Base-by-base conservation (phyloP, 148 eudicot species). In the Amaranthus cruentus region DNA sequence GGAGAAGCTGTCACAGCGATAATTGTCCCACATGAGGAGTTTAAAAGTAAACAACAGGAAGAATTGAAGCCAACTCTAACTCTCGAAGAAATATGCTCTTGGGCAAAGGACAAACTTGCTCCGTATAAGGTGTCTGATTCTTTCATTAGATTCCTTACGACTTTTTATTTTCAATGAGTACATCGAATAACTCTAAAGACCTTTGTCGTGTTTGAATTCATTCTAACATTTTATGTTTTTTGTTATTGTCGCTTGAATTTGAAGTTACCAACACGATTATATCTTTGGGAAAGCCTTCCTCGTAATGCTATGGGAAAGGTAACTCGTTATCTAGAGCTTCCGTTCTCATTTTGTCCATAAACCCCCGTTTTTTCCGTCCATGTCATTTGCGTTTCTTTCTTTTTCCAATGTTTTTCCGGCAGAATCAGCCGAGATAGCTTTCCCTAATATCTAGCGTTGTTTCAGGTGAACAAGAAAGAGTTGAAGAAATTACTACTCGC, bases 261-360 rank as follows among this genome's bases (percentile, higher is more conserved):
- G 76, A 89, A 95, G 99, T 81, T 95, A 57, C 99, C 99, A 48
- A 90, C 97, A 12, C 87, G 84, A 53, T 71, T 95, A 68, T 77
- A 83, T 72, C 56, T 95, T 46, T 95, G 99, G 99, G 96, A 92
- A 55, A 80, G 85, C 11, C 81, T 95, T 66, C 99, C 99, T 72
- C 97, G 99, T 62, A 95, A 95, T 79, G 99, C 99, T 53, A 90
- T 95, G 99, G 99, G 99, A 82, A 95, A 95, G 97, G 99, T 92
- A 83, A 79, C 47, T 57, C 66, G 55, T 65, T 14, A 44, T 3
- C 5, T 43, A 10, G 38, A 44, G 2, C 7, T 56, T 54, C 28
- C 47, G 0, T 9, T 47, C 14, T 62, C 0, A 47, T 66, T 62
- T 50, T 21, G 63, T 65, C 7, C 68, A 66, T 4, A 62, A 60